Evolutionary conservation across 75 land plant genomes (phyloP).

Genomic region (Pinus albicaulis): DNA sequence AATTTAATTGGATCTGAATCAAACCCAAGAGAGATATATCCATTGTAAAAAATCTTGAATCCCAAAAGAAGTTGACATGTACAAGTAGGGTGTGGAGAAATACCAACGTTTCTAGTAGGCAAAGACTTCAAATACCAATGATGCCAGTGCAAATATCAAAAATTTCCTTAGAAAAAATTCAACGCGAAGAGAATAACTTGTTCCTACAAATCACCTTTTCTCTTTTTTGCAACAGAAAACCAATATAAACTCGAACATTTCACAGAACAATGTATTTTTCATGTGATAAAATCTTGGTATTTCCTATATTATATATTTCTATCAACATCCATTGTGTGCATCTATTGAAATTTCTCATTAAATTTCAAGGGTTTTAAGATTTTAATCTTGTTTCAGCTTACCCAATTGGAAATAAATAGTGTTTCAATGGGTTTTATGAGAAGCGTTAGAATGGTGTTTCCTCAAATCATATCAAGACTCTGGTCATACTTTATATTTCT

Average conservation of each 20-base stretch:
- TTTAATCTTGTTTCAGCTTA: neutral
- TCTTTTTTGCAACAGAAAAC: too few relatives aligned
- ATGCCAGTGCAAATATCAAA: constrained; percentile 35
- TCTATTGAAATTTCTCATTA: neutral
- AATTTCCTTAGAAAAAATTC: constrained; percentile 23
- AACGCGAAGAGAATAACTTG: too few relatives aligned
- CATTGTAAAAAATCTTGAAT: constrained; percentile 45
- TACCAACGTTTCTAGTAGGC: constrained; percentile 70
- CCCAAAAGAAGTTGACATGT: constrained; percentile 31
- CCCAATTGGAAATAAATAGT: neutral
- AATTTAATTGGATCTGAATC: constrained; percentile 69
- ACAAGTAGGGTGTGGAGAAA: constrained; percentile 49
- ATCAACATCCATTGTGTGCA: too few relatives aligned
- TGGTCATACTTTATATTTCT: neutral
- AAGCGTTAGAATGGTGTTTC: neutral
- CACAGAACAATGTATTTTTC: too few relatives aligned
- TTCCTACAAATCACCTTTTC: too few relatives aligned
- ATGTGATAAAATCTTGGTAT: too few relatives aligned
- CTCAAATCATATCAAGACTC: neutral
- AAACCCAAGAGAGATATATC: constrained; percentile 62
- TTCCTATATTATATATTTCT: too few relatives aligned
- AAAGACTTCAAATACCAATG: constrained; percentile 54
- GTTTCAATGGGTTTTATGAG: neutral
- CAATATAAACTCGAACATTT: too few relatives aligned
- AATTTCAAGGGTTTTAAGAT: neutral